These are phyloP conservation scores for Pezicula neosporulosa DNA, from an alignment of 2,329 filamentous ascomycete genomes.

Conservation along the genomic window DNA sequence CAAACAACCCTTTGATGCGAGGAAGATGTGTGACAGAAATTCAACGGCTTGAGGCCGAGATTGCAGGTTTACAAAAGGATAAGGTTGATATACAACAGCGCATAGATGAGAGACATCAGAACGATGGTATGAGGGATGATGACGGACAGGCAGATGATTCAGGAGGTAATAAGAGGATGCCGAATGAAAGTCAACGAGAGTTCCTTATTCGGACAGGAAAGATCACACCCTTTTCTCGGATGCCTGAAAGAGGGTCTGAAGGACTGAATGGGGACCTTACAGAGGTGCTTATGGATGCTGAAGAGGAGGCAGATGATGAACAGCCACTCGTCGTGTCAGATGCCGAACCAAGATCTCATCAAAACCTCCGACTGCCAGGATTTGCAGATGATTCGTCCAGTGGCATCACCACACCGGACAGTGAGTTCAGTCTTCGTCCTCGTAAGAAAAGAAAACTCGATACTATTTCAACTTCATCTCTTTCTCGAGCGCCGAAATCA, in stretches of 20 bases:
- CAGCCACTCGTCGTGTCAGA: constrained; percentile 39
- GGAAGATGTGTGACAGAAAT: constrained; percentile 38
- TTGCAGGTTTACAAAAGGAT: constrained; percentile 59
- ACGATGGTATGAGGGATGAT: constrained; percentile 41
- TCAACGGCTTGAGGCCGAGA: constrained; percentile 19
- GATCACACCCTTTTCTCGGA: constrained; percentile 84
- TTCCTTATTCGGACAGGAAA: constrained; percentile 95
- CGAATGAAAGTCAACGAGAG: constrained; percentile 80
- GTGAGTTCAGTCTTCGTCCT: constrained; percentile 55
- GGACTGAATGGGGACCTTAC: constrained; percentile 67
- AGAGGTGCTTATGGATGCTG: constrained; percentile 76
- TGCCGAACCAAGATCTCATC: constrained; percentile 58
- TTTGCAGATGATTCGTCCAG: constrained; percentile 52
- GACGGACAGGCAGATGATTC: constrained; percentile 37
- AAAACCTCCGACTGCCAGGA: constrained; percentile 69
- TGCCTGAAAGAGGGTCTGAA: constrained; percentile 56
- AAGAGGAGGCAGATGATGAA: constrained; percentile 57
- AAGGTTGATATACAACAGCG: constrained; percentile 76
- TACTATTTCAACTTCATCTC: constrained; percentile 25
- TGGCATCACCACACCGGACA: constrained; percentile 33
- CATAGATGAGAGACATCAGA: constrained; percentile 69
- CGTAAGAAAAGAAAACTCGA: constrained; percentile 50
- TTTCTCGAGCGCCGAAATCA: constrained; percentile 16
- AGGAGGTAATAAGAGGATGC: constrained; percentile 57
- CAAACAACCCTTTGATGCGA: constrained; percentile 43